These are phyloP conservation scores for Cadophora luteo-olivacea DNA, from an alignment of 2,329 filamentous ascomycete species.

Conservation along the genomic window DNA sequence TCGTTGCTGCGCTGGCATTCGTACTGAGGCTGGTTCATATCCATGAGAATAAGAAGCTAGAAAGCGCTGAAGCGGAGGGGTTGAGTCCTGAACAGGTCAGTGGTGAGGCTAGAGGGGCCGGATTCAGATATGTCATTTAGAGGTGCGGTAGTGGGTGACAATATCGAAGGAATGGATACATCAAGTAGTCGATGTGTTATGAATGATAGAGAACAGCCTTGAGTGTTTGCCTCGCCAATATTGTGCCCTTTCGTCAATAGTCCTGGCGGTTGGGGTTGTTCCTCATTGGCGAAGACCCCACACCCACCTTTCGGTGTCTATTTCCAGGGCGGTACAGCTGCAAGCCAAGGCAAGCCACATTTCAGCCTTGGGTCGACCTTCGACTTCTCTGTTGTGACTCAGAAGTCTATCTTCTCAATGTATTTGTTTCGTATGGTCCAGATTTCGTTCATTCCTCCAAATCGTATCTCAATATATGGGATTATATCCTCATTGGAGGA, in stretches of 20 bases:
- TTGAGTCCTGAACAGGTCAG: not conserved
- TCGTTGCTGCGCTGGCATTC: constrained; percentile 46
- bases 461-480: no score
- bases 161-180: not conserved
- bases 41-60: constrained; percentile 46
- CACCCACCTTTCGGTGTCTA: not conserved
- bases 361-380: no score
- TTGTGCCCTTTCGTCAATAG: not conserved
- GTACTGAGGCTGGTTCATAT: constrained; percentile 45
- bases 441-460: no score
- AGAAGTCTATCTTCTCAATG: no score
- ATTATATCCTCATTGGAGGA: no score
- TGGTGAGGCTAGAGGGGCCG: constrained; percentile 16
- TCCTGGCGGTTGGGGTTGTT: not conserved
- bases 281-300: not conserved
- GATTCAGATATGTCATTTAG: constrained; percentile 30
- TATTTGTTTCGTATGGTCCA: no score
- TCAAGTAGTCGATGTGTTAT: not conserved
- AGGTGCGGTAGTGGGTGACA: not conserved
- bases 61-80: constrained; percentile 32
- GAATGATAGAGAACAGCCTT: not conserved
- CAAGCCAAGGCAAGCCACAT: no score
- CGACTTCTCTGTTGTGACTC: no score
- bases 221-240: not conserved
- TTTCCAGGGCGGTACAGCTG: not conserved